These are phyloP conservation scores for Closterium sp. DNA, from an alignment of 139 green algal genomes.

Conservation along the genomic window DNA sequence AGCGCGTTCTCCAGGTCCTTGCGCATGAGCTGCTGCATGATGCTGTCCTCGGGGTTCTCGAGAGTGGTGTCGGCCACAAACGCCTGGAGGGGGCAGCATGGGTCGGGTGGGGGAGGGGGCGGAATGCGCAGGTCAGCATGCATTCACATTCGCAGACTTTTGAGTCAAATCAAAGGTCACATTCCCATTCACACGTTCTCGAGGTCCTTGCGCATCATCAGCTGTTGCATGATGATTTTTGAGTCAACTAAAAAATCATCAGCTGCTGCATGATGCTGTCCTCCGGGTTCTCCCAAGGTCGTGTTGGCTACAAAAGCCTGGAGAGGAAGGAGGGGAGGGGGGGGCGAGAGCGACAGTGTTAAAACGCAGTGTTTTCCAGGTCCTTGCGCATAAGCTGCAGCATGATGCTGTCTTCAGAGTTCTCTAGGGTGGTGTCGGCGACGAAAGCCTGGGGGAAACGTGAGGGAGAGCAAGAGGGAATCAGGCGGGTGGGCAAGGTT, in stretches of 20 bases:
- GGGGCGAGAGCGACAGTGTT: too few species aligned
- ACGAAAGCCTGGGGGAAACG: not conserved
- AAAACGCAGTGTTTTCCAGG: slow-evolving; percentile 71
- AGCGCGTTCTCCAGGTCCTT: slow-evolving; percentile 57
- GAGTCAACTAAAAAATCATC: too few species aligned
- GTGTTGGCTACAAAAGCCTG: slow-evolving; percentile 22
- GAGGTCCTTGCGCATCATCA: slow-evolving; percentile 68
- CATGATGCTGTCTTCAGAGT: not conserved
- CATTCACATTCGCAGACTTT: too few species aligned
- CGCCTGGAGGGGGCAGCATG: slow-evolving; percentile 26
- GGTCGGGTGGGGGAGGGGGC: too few species aligned
- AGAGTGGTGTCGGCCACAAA: slow-evolving; percentile 20
- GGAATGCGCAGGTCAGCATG: too few species aligned
- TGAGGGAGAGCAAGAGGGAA: not conserved
- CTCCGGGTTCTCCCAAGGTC: slow-evolving; percentile 2
- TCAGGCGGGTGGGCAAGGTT: slow-evolving; percentile 65
- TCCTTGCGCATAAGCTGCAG: slow-evolving; percentile 62
- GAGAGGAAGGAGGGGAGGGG: too few species aligned
- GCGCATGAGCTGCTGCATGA: slow-evolving; percentile 10
- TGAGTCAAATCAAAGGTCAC: too few species aligned
- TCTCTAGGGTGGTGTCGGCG: slow-evolving; percentile 10
- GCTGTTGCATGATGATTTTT: slow-evolving; percentile 5
- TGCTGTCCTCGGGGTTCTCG: slow-evolving; percentile 38
- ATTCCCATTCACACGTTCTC: too few species aligned
- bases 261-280: too few species aligned